phyloP scores from a whole-genome alignment of 129 eudicot species.

The Cynara cardunculus region DNA sequence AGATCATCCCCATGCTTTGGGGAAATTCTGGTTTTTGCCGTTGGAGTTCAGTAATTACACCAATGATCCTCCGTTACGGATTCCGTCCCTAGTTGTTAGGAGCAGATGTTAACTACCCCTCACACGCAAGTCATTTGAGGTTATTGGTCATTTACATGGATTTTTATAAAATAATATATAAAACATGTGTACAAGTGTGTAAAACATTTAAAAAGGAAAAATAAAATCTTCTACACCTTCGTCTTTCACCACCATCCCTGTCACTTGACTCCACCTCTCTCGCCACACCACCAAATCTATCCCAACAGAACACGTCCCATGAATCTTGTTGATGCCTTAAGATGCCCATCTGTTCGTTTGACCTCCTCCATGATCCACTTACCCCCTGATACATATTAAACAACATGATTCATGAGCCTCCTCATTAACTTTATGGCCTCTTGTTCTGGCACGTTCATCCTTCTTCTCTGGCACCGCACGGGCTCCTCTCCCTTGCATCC shows the following conservation, averaged over 20 bases:
- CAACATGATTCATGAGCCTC: constrained; percentile 49
- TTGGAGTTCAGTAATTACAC: not conserved
- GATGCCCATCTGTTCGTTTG: constrained; percentile 54
- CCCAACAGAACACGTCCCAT: not conserved
- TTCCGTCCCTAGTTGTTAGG: not conserved
- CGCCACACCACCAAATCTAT: no score
- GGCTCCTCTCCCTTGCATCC: not conserved
- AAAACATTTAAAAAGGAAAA: no score
- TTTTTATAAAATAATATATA: no score
- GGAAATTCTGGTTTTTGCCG: not conserved
- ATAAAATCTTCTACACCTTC: not conserved
- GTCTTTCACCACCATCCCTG: not conserved
- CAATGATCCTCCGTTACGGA: not conserved
- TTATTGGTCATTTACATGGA: not conserved
- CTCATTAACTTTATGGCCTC: constrained; percentile 65
- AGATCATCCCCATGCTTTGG: not conserved
- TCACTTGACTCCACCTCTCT: not conserved
- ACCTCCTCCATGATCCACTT: constrained; percentile 68
- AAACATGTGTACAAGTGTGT: not conserved
- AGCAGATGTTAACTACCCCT: not conserved
- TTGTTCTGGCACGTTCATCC: constrained; percentile 40
- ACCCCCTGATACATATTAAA: constrained; percentile 53
- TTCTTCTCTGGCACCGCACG: no score
- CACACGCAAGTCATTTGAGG: not conserved
- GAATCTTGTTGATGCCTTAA: constrained; percentile 19